Evolutionary conservation across 768 basidiomycete species (phyloP), one percentile per base, ranked within the genome.

Genomic region (Tricholoma terreum): DNA sequence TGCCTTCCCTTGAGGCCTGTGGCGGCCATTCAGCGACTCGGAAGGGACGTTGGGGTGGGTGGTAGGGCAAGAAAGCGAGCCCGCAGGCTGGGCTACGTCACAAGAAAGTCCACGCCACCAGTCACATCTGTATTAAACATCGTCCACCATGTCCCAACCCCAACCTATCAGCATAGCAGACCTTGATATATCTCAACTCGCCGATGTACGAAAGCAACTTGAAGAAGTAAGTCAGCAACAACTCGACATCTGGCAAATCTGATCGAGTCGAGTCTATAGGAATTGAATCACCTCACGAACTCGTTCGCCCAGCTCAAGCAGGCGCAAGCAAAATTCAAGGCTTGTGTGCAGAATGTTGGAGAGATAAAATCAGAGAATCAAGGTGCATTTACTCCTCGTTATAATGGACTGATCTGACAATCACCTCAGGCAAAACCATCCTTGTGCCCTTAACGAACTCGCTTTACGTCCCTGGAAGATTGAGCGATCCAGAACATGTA

Each of bases 401-500:
- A 12, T 56, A 19, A 19, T 30, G 19, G 17, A 5, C 30, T 14
- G 12, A 57, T 56, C 54, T 14, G 54, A 51, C 27, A 31, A 49
- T 31, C 22, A 21, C 17, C 15, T 50, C 11, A 98, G 96, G 81
- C 62, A 95, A 92, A 78, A 85, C 87, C 19, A 84, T 97, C 59
- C 79, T 98, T 12, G 92, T 98, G 9, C 96, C 97, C 6, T 72
- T 98, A 54, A 98, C 94, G 14, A 92, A 90, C 70, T 98, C 95
- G 0, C 81, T 99, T 2, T 98, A 98, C 67, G 90, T 98, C 22
- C 94, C 96, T 2, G 97, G 95, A 17, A 93, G 87, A 73, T 79
- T 98, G 48, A 79, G 77, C 40, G 90, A 97, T 67, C 71, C 83
- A 0, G 89, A 94, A 45, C 83, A 92, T 63, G 95, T 99, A 48